These are phyloP conservation scores for Durio zibethinus DNA, from an alignment of 345 rosid species.

Conservation along the genomic window DNA sequence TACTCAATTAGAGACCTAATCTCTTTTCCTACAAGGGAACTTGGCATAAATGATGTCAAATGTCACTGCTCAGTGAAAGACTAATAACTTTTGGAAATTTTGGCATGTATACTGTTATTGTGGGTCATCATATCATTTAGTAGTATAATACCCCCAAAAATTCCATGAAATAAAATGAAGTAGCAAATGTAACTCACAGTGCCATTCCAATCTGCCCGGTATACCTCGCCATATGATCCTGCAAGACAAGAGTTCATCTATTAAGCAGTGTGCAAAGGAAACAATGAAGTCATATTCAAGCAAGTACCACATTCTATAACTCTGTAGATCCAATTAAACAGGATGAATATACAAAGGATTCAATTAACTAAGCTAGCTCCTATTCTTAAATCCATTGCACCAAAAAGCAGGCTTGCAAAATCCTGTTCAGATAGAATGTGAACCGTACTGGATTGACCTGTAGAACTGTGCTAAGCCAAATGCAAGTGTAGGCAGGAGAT, in stretches of 20 bases:
- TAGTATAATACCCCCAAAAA: slow-evolving; percentile 3
- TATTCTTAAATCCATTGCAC: neutral
- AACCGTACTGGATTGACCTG: neutral
- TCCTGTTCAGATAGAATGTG: neutral
- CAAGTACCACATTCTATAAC: slow-evolving; percentile 6
- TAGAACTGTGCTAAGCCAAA: neutral
- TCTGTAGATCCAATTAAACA: neutral
- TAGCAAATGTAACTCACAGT: slow-evolving; percentile 60
- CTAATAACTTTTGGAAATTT: neutral
- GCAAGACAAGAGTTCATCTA: slow-evolving; percentile 24
- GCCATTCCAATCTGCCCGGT: slow-evolving; percentile 89
- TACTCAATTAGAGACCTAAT: neutral
- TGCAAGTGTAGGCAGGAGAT: neutral
- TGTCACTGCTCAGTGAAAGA: neutral
- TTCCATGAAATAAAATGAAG: neutral
- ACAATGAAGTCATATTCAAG: slow-evolving; percentile 13
- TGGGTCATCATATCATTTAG: neutral
- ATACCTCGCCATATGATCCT: slow-evolving; percentile 98
- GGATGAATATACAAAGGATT: neutral
- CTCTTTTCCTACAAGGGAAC: neutral
- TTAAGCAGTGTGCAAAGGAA: slow-evolving; percentile 3
- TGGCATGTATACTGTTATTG: neutral
- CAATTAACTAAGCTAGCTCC: neutral
- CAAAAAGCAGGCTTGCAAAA: slow-evolving; percentile 12
- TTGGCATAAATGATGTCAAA: neutral